Base-by-base conservation (phyloP, 805 yeast genomes). In the Blastobotrys peoriensis region DNA sequence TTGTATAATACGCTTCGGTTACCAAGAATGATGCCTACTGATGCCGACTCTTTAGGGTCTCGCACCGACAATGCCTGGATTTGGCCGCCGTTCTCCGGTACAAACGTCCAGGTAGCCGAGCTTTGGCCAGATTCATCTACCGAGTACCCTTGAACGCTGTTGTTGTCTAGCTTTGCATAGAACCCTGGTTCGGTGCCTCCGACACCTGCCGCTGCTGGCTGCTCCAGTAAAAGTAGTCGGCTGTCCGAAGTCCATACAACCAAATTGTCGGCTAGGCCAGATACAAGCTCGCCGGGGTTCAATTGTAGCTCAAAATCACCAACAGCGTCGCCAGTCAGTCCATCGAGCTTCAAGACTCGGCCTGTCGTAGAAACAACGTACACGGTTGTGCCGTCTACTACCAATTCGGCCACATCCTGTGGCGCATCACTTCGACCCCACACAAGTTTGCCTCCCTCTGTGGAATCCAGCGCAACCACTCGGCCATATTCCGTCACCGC, bases 1-100 rank as follows among this genome's bases (percentile, higher is more conserved):
- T 91, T 93, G 74, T 89, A 87, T 33, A 87, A 64, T 1, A 86
- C 91, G 1, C 81, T 70, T 58, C 86, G 74, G 53, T 83, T 80
- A 17, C 82, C 81, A 22, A 84, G 64, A 0, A 83, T 76, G 20
- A 76, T 71, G 5, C 95, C 97, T 39, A 81, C 60, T 10, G 82
- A 81, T 0, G 82, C 78, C 3, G 73, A 66, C 16, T 68, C 74
- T 10, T 59, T 60, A 2, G 65, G 63, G 37, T 67, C 67, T 45
- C 77, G 69, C 2, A 60, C 35, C 0, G 70, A 65, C 25, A 67
- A 59, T 0, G 71, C 67, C 2, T 72, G 55, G 30, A 79, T 60
- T n/a, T 57, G 47, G 47, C 70, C 77, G 30, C 59, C 55, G 1
- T 44, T 46, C 1, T 51, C 52, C 2, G 65, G 48, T 9, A 51